Base-by-base conservation (phyloP, 345 rosid species). In the Physaria fendleri region DNA sequence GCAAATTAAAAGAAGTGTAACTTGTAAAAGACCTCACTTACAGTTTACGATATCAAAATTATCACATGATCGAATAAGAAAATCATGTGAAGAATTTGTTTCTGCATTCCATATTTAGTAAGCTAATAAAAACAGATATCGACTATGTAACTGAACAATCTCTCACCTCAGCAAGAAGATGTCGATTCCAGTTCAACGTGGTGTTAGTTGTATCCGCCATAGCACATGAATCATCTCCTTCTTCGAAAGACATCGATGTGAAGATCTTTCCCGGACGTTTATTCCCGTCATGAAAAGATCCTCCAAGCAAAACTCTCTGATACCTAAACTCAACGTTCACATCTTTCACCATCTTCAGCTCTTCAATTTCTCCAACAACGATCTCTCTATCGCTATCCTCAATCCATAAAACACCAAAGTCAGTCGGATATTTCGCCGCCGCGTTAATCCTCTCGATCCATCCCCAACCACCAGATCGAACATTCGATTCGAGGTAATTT, bases 201-300 rank as follows among this genome's bases (percentile, higher is more conserved):
- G 85, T 73, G 76, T 84, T 82, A 77, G 81, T 78, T 1, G 82
- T 74, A 13, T 61, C 62, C 1, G 84, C 67, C n/a, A 37, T 49
- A 8, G 38, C 42, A 70, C 68, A 59, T 23, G 4, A 14, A 28
- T 39, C 51, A 64, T 75, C 71, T 41, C 69, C 85, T 17, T 84
- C 88, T 56, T 76, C 66, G 67, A 91, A 88, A 13, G 99, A 93
- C 97, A 85, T 83, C 11, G 88, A 73, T 49, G 91, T 85, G 57
- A 86, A 88, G 24, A 87, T 79, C 80, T 93, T 89, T 10, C 97
- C 99, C 1, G 93, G 95, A 54, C 88, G 85, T 71, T 91, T 91
- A 68, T 71, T 71, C 52, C 76, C 93, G 51, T 80, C 79, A 16
- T 30, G 74, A 66, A 88, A 79, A 51, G 84, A 76, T 45, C 72